phyloP scores from a whole-genome alignment of 2,329 filamentous ascomycete species.

The Gaeumannomyces sp. region DNA sequence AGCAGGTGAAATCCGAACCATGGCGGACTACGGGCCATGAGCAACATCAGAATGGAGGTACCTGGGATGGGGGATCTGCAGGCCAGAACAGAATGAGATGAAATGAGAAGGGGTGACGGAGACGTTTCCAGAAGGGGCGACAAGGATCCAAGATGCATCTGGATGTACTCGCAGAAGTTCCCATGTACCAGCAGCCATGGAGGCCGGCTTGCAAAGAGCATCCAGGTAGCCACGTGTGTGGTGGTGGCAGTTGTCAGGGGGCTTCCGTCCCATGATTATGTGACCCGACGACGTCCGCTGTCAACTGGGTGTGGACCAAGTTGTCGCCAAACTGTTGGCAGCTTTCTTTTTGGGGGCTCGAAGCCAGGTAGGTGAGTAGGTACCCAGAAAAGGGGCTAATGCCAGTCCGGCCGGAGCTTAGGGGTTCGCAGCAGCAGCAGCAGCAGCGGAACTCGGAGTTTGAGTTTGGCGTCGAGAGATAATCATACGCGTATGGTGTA shows the following conservation, averaged over 20 bases:
- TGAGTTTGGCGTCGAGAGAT: background rate
- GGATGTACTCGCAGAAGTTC: background rate
- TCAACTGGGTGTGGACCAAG: background rate
- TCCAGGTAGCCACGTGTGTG: background rate
- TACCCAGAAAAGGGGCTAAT: too few species aligned
- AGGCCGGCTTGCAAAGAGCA: background rate
- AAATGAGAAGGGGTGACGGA: background rate
- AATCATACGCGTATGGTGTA: too few species aligned
- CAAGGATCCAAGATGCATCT: background rate
- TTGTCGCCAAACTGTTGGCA: background rate
- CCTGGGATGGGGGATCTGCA: background rate
- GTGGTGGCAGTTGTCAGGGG: background rate
- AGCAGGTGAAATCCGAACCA: background rate
- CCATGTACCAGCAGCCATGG: background rate
- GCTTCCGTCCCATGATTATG: background rate
- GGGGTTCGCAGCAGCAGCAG: background rate
- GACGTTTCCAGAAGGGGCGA: too few species aligned
- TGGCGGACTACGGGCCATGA: background rate
- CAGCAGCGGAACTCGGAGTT: background rate
- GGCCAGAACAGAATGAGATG: background rate
- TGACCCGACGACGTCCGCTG: background rate
- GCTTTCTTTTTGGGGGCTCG: background rate
- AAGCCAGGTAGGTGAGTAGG: too few species aligned
- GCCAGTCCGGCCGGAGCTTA: too few species aligned
- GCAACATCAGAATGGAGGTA: background rate